Conservation (phyloP, 78 protist genomes). For the Dictyostelium purpureum region DNA sequence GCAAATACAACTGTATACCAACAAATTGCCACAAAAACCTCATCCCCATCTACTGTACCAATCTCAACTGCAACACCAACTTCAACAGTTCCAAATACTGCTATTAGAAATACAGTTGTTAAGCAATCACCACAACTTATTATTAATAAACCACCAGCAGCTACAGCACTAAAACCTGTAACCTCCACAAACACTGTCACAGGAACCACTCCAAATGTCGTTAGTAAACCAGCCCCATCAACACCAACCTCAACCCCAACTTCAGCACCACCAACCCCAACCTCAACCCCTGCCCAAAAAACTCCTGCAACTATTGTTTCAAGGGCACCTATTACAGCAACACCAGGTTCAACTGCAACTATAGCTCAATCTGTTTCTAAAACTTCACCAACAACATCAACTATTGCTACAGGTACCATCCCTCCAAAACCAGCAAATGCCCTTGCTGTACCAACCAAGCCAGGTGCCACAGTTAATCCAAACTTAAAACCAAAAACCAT, state of each 20-base stretch:
- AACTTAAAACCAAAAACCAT: slow-evolving; percentile 26
- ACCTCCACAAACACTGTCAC: too few species aligned
- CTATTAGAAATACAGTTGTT: background rate
- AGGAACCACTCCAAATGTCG: too few species aligned
- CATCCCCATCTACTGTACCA: background rate
- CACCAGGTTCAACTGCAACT: background rate
- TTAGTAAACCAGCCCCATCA: background rate
- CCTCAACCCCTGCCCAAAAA: background rate
- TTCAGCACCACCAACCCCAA: slow-evolving; percentile 27
- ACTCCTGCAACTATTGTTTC: background rate
- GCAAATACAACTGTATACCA: background rate
- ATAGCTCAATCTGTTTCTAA: background rate
- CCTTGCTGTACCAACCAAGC: background rate
- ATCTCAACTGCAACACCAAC: background rate
- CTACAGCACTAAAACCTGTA: too few species aligned
- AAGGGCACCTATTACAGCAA: background rate
- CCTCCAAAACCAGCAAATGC: slow-evolving; percentile 12
- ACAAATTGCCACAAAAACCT: background rate
- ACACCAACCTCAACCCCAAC: background rate
- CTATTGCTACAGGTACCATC: background rate
- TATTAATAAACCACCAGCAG: background rate
- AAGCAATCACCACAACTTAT: background rate
- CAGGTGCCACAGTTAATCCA: background rate
- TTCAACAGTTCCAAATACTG: background rate
- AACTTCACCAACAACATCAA: background rate